Percentiles rank a stretch among this genome's conserved stretches.
phyloP scores from a whole-genome alignment of 371 early-diverging fungal species.

The Conidiobolus coronatus region DNA sequence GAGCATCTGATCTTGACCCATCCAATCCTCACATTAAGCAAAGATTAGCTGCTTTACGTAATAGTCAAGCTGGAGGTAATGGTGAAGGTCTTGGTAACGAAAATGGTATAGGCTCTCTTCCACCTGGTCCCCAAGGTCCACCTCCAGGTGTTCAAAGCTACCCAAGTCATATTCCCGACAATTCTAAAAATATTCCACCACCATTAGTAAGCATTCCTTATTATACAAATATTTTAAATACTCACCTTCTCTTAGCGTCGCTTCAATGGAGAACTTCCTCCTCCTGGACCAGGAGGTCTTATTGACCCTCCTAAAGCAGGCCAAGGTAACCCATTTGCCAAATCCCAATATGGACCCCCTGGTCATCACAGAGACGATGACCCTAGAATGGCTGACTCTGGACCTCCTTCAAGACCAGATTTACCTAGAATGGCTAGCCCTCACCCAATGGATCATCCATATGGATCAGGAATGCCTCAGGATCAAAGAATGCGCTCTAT shows the following conservation, averaged over 20 bases:
- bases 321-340: not conserved
- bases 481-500: not conserved
- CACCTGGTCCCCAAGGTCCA: conserved; percentile 13
- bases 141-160: conserved; percentile 14
- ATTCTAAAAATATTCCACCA: not conserved
- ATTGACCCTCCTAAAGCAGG: not conserved
- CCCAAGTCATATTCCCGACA: conserved; percentile 10
- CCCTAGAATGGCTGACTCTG: not conserved
- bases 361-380: not conserved
- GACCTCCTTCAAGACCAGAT: not conserved
- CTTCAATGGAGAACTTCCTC: not conserved
- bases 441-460: not conserved
- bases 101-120: not conserved
- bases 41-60: conserved; percentile 30
- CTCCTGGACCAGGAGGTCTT: not conserved
- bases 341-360: not conserved
- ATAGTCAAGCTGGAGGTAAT: conserved; percentile 8
- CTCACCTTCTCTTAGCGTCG: no score
- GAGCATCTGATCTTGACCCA: conserved; percentile 82
- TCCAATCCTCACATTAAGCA: conserved; percentile 59
- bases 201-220: not conserved
- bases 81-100: not conserved
- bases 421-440: not conserved
- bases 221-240: no score
- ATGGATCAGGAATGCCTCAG: not conserved